A percentile compares a stretch with the other conserved stretches of the same genome.
Conservation (phyloP, 305 asterid species). For the Striga hermonthica region DNA sequence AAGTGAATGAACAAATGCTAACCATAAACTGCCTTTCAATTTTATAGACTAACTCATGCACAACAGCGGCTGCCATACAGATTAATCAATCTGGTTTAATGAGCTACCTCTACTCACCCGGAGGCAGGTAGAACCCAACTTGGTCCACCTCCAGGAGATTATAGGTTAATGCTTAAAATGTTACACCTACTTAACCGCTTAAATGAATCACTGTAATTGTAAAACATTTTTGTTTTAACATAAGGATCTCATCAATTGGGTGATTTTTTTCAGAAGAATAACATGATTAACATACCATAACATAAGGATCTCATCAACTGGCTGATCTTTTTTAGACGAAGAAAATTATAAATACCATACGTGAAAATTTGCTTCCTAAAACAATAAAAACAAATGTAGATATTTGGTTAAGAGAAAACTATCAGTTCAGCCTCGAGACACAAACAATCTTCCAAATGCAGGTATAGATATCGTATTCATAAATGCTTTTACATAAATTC, state of each 20-base stretch:
- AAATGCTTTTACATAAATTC: not conserved
- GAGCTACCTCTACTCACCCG: conserved; percentile 11
- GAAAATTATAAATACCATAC: not conserved
- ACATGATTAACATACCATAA: too few species aligned
- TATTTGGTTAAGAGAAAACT: not conserved
- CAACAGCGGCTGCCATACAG: conserved; percentile 1
- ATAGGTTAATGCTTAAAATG: not conserved
- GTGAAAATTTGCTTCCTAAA: not conserved
- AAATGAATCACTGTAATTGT: too few species aligned
- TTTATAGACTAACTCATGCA: not conserved
- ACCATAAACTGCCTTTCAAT: not conserved
- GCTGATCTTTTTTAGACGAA: not conserved
- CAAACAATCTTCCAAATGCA: conserved; percentile 13
- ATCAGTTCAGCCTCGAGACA: conserved; percentile 11
- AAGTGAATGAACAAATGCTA: conserved; percentile 16
- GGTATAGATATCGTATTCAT: not conserved
- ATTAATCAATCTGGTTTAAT: not conserved
- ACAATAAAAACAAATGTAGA: not conserved
- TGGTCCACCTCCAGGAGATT: conserved; percentile 23
- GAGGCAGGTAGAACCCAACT: conserved; percentile 5
- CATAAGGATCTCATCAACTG: not conserved
- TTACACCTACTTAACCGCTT: not conserved
- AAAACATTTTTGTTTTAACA: not conserved
- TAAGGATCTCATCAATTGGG: not conserved
- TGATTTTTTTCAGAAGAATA: too few species aligned